Percentiles rank a stretch among this genome's conserved stretches.
These are phyloP conservation scores for Leccinum pellstonianum DNA, from an alignment of 768 basidiomycete genomes.

Conservation along the genomic window DNA sequence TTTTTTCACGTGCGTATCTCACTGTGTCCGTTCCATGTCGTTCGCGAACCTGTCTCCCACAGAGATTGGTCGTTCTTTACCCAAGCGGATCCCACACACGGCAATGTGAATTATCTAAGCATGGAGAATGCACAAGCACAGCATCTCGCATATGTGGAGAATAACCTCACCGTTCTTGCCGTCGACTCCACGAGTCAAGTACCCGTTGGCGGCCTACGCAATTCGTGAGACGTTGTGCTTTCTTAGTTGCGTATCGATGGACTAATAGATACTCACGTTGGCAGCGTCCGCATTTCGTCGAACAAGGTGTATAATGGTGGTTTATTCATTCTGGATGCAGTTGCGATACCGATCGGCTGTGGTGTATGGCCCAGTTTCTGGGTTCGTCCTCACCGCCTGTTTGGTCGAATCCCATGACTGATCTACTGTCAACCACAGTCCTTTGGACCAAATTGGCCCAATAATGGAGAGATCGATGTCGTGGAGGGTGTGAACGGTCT, in stretches of 20 bases:
- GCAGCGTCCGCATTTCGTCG: slow-evolving; percentile 65
- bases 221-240: slow-evolving; percentile 37
- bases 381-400: slow-evolving; percentile 26
- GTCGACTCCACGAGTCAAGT: slow-evolving; percentile 57
- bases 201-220: slow-evolving; percentile 49
- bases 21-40: neutral
- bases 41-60: slow-evolving; percentile 3
- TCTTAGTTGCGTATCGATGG: neutral
- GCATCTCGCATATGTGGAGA: slow-evolving; percentile 60
- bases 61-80: slow-evolving; percentile 68
- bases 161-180: slow-evolving; percentile 53
- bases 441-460: slow-evolving; percentile 54
- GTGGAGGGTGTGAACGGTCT: slow-evolving; percentile 68
- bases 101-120: slow-evolving; percentile 59
- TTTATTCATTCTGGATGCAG: slow-evolving; percentile 72
- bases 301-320: slow-evolving; percentile 58
- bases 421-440: slow-evolving; percentile 25
- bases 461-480: slow-evolving; percentile 65
- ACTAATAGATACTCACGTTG: neutral
- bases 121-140: slow-evolving; percentile 45
- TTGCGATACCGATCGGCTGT: slow-evolving; percentile 68
- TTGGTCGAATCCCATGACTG: neutral
- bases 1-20: slow-evolving; percentile 54
- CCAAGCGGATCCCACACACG: slow-evolving; percentile 63
- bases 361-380: slow-evolving; percentile 60